Evolutionary conservation across 1,284 basidiomycete species (phyloP), one percentile per base, ranked within the genome.

Genomic region (Lentinula novae-zelandiae): DNA sequence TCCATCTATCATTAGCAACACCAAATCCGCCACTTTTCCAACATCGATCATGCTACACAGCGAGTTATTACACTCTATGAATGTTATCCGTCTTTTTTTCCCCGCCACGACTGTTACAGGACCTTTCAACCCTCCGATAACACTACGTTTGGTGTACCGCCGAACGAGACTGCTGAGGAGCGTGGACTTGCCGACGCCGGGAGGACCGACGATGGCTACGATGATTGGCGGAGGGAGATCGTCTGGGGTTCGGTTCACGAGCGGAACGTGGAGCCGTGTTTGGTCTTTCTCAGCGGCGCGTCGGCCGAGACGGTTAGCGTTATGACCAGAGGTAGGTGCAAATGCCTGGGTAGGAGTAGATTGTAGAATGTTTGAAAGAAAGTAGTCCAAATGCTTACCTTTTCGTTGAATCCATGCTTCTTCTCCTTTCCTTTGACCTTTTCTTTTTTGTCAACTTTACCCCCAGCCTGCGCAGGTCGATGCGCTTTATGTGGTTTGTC

Each of bases 11-110:
- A 98, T 96, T 65, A 99, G 86, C 50, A 99, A 79, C 2, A 99
- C 93, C 53, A 99, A 80, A 75, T 99, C 97, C 5, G 94, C 96
- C 62, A 99, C 87, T 75, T 99, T 99, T 62, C 89, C 96, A 67
- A 98, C 82, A 80, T 99, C 97, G 65, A 99, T 93, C 96, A 98
- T 98, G 53, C 94, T 92, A 74, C 96, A 96, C 67, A 99, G 81
- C 77, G 98, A 95, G 72, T 96, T 98, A 69, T 96, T 96, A 78
- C 95, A 98, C 75, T 99, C 97, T 61, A 99, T 83, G 74, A 99
- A 96, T 0, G 96, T 98, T 22, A 99, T 80, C 13, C 97, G 82
- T 53, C 95, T 83, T 69, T 90, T 93, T 81, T 98, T 99, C 57
- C 96, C 87, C 64, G 82, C 89, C 55, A 99, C 92, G n/a, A 99